A percentile compares a stretch with the other conserved stretches of the same genome.
Conservation (phyloP, 768 basidiomycete species). For the Russula lepida region DNA sequence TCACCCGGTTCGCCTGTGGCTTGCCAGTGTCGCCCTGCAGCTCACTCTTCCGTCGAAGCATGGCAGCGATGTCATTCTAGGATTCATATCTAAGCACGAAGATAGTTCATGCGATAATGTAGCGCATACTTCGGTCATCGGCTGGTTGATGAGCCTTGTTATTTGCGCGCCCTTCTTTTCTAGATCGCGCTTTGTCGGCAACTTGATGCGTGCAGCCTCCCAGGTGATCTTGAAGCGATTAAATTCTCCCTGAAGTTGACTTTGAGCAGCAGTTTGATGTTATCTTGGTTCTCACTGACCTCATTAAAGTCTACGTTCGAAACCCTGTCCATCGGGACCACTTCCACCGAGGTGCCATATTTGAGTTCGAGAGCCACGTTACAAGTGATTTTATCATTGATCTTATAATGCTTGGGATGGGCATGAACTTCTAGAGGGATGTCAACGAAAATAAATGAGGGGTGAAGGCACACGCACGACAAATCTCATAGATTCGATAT, state of each 20-base stretch:
- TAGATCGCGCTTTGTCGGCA: slow-evolving; percentile 60
- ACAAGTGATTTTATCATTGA: slow-evolving; percentile 58
- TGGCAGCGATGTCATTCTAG: slow-evolving; percentile 76
- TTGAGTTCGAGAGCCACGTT: slow-evolving; percentile 58
- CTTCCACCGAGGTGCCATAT: slow-evolving; percentile 57
- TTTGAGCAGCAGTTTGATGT: not conserved
- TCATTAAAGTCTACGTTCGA: slow-evolving; percentile 61
- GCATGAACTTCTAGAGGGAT: slow-evolving; percentile 39
- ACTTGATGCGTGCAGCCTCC: slow-evolving; percentile 43
- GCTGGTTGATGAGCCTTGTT: slow-evolving; percentile 46
- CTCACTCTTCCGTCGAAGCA: slow-evolving; percentile 57
- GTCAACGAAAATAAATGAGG: slow-evolving; percentile 2
- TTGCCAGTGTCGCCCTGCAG: slow-evolving; percentile 24
- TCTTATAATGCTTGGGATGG: slow-evolving; percentile 58
- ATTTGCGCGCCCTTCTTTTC: slow-evolving; percentile 61
- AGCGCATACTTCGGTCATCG: slow-evolving; percentile 61
- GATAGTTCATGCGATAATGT: not conserved
- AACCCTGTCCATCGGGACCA: slow-evolving; percentile 76
- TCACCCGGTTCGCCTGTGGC: slow-evolving; percentile 30
- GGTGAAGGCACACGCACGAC: slow-evolving; percentile 45
- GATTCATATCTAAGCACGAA: slow-evolving; percentile 3
- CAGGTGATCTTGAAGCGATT: slow-evolving; percentile 44
- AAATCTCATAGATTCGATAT: slow-evolving; percentile 79
- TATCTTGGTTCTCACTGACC: slow-evolving; percentile 37
- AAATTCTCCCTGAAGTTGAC: slow-evolving; percentile 55